These are phyloP conservation scores for Sarocladium oryzae DNA, from an alignment of 2,329 filamentous ascomycete species.

Conservation along the genomic window DNA sequence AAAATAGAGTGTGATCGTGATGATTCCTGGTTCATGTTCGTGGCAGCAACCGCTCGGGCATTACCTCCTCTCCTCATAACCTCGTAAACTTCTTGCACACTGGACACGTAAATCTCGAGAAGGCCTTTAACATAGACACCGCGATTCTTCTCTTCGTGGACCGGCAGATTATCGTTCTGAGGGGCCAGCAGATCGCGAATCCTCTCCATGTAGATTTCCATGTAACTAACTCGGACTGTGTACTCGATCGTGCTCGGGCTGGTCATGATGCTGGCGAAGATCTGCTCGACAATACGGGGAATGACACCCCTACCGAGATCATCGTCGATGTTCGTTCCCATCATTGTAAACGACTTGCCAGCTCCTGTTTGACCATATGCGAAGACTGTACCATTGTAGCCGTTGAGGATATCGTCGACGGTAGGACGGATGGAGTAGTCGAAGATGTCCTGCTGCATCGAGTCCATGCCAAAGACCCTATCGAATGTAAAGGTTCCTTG, in stretches of 20 bases:
- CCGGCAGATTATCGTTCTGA: conserved; percentile 89
- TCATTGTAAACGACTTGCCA: conserved; percentile 98
- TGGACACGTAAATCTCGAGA: conserved; percentile 90
- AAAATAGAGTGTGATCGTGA: conserved; percentile 98
- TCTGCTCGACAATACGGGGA: conserved; percentile 93
- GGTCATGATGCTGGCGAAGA: conserved; percentile 89
- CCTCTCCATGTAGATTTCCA: conserved; percentile 99
- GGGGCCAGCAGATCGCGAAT: conserved; percentile 90
- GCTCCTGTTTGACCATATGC: conserved; percentile 97
- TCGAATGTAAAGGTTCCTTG: conserved; percentile 91
- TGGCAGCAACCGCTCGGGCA: conserved; percentile 85
- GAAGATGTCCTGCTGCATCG: conserved; percentile 88
- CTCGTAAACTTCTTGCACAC: conserved; percentile 92
- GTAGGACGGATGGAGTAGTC: conserved; percentile 95
- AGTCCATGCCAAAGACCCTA: conserved; percentile 92
- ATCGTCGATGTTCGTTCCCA: conserved; percentile 76
- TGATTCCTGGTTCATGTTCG: conserved; percentile 99
- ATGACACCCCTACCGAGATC: conserved; percentile 86
- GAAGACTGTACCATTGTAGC: conserved; percentile 98
- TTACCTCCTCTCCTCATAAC: conserved; percentile 91
- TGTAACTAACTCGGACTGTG: conserved; percentile 96
- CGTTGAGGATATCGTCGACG: conserved; percentile 96
- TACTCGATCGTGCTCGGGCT: conserved; percentile 94
- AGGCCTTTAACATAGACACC: conserved; percentile 96
- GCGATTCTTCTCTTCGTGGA: conserved; percentile 96